Conservation (phyloP, 805 yeast species). For the Naumovozyma castellii region DNA sequence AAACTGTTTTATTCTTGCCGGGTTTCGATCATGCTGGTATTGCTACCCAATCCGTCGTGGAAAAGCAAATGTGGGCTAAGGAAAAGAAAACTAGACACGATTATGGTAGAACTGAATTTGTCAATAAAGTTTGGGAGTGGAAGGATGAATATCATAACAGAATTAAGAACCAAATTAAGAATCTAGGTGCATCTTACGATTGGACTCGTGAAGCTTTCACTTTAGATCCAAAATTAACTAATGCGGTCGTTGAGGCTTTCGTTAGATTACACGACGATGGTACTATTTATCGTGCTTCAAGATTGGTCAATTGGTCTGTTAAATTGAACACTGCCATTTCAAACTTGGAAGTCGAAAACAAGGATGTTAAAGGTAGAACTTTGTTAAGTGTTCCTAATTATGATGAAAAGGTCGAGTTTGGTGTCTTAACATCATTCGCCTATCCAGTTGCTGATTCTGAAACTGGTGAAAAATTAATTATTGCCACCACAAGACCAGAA, state of each 20-base stretch:
- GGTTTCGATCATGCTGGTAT: conserved; percentile 99
- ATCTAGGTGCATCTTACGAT: conserved; percentile 93
- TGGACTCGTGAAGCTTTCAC: conserved; percentile 95
- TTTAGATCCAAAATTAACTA: conserved; percentile 63
- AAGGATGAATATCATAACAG: conserved; percentile 84
- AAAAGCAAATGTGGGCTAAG: conserved; percentile 85
- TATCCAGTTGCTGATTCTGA: conserved; percentile 70
- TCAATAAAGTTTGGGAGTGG: conserved; percentile 95
- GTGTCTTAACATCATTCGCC: conserved; percentile 92
- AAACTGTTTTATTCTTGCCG: conserved; percentile 84
- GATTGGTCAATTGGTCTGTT: conserved; percentile 95
- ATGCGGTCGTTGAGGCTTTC: conserved; percentile 84
- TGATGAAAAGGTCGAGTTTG: conserved; percentile 85
- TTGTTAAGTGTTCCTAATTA: conserved; percentile 80
- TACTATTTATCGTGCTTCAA: conserved; percentile 82
- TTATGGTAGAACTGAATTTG: conserved; percentile 82
- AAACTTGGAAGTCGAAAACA: conserved; percentile 91
- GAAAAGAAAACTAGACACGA: conserved; percentile 90
- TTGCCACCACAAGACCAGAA: conserved; percentile 98
- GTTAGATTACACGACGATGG: conserved; percentile 91
- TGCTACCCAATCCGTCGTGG: conserved; percentile 96
- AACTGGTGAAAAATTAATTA: conserved; percentile 68
- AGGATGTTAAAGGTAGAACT: conserved; percentile 77
- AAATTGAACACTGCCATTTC: conserved; percentile 91
- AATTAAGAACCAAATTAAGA: conserved; percentile 75